A percentile compares a stretch with the other conserved stretches of the same genome.
Conservation (phyloP, 1,284 basidiomycete genomes). For the Flammula alnicola region DNA sequence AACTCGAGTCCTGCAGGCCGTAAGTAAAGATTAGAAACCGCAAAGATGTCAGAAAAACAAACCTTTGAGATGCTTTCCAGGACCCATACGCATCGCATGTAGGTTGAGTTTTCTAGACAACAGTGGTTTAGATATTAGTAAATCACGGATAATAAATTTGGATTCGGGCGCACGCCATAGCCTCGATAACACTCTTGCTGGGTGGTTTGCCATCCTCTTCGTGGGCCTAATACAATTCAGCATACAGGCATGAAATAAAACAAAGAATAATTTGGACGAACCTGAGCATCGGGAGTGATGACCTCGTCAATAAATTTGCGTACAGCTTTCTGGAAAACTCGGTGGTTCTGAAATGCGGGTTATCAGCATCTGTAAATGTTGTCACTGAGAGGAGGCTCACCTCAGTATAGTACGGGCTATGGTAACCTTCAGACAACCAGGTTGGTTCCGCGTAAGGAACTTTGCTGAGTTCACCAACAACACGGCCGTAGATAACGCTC, state of each 20-base stretch:
- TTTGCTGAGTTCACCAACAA: slow-evolving; percentile 62
- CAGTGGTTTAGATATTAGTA: not conserved
- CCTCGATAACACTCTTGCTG: slow-evolving; percentile 56
- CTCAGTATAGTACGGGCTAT: slow-evolving; percentile 73
- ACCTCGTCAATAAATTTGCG: slow-evolving; percentile 60
- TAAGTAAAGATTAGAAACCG: not conserved
- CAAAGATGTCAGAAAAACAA: not conserved
- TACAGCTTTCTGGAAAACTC: slow-evolving; percentile 46
- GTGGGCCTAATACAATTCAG: slow-evolving; percentile 40
- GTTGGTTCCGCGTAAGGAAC: slow-evolving; percentile 87
- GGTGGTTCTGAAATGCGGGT: slow-evolving; percentile 39
- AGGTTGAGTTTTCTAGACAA: slow-evolving; percentile 53
- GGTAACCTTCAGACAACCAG: slow-evolving; percentile 72
- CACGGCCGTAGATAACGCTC: slow-evolving; percentile 55
- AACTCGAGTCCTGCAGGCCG: slow-evolving; percentile 53
- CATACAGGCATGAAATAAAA: not conserved
- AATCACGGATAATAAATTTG: not conserved
- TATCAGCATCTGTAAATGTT: not conserved
- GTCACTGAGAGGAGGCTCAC: slow-evolving; percentile 31
- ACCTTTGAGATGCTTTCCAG: slow-evolving; percentile 74
- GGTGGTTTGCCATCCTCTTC: slow-evolving; percentile 73
- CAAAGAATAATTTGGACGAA: slow-evolving; percentile 4
- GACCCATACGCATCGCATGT: slow-evolving; percentile 84
- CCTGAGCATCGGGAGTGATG: slow-evolving; percentile 39
- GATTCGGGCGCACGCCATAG: slow-evolving; percentile 45